A percentile compares a stretch with the other conserved stretches of the same genome.
Evolutionary conservation across 2,329 filamentous ascomycete genomes (phyloP).

Genomic region (Stylonectria norvegica): DNA sequence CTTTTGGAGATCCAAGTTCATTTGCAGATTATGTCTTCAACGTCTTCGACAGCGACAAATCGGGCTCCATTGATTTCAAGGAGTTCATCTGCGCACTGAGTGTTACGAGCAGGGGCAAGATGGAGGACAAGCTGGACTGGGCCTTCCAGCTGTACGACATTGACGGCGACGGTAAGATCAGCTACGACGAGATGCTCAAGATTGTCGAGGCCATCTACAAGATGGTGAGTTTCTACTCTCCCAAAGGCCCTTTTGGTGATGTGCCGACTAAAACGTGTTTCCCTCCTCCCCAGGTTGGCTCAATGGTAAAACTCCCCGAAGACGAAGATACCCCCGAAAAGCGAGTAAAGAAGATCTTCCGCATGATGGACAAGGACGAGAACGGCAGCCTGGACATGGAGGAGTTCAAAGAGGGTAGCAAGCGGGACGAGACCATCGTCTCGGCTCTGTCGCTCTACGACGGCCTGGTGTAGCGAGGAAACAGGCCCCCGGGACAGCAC

Average conservation of each 20-base stretch:
- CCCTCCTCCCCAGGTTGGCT: slow-evolving; percentile 88
- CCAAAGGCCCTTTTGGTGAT: background rate
- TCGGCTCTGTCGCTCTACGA: slow-evolving; percentile 95
- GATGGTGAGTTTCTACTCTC: slow-evolving; percentile 65
- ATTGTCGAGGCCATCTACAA: slow-evolving; percentile 99
- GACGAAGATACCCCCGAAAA: slow-evolving; percentile 99
- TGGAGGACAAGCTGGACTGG: slow-evolving; percentile 99
- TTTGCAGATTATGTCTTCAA: slow-evolving; percentile 99
- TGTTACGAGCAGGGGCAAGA: slow-evolving; percentile 94
- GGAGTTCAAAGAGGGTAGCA: slow-evolving; percentile 98
- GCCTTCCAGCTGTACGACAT: slow-evolving; percentile 99
- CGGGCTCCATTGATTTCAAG: slow-evolving; percentile 97
- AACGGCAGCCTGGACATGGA: slow-evolving; percentile 95
- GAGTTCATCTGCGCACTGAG: slow-evolving; percentile 98
- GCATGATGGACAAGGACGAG: slow-evolving; percentile 99
- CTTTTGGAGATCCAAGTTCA: slow-evolving; percentile 92
- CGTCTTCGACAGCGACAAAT: slow-evolving; percentile 97
- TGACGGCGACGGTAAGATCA: slow-evolving; percentile 97
- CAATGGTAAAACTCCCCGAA: slow-evolving; percentile 97
- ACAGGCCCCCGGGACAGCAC: slow-evolving; percentile 13
- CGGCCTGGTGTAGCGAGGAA: slow-evolving; percentile 67
- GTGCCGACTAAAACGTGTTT: slow-evolving; percentile 12
- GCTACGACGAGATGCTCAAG: slow-evolving; percentile 97
- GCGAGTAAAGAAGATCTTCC: slow-evolving; percentile 95
- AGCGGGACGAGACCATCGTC: slow-evolving; percentile 97